A percentile compares a stretch with the other conserved stretches of the same genome.
phyloP scores from a whole-genome alignment of 345 rosid genomes.

The Salix exigua region DNA sequence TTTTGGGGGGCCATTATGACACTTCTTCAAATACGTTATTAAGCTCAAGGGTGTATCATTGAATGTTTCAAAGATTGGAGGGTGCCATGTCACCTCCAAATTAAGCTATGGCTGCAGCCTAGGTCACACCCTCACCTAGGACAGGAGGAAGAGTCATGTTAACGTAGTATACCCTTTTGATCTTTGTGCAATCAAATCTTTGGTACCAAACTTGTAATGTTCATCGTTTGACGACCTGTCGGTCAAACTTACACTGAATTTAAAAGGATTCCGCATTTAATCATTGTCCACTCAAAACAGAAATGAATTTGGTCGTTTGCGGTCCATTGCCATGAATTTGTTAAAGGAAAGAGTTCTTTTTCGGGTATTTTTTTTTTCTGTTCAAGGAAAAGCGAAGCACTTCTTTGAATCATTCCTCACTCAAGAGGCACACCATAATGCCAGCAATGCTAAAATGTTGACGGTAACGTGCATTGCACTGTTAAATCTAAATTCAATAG shows the following conservation, averaged over 20 bases:
- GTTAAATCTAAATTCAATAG: no score
- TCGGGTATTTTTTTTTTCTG: not conserved
- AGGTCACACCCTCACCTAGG: not conserved
- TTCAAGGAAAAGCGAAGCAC: not conserved
- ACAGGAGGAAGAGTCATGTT: not conserved
- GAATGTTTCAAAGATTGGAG: no score
- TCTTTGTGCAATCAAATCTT: not conserved
- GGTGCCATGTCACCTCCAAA: not conserved
- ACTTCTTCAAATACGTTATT: no score
- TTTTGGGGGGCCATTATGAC: no score
- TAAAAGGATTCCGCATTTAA: no score
- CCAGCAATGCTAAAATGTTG: no score
- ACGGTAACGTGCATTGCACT: no score
- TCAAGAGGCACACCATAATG: not conserved
- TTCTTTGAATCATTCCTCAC: not conserved
- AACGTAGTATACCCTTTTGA: not conserved
- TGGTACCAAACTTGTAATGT: conserved; percentile 13
- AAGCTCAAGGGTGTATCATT: no score
- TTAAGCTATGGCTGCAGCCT: not conserved
- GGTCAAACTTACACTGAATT: not conserved
- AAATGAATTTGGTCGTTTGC: not conserved
- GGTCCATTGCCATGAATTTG: not conserved
- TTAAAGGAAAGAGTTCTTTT: not conserved
- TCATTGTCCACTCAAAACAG: not conserved
- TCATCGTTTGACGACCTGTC: conserved; percentile 1